Evolutionary conservation across 192 early-diverging fungal genomes (phyloP), one percentile per base, ranked within the genome.

Genomic region (Nowakowskiella sp.): DNA sequence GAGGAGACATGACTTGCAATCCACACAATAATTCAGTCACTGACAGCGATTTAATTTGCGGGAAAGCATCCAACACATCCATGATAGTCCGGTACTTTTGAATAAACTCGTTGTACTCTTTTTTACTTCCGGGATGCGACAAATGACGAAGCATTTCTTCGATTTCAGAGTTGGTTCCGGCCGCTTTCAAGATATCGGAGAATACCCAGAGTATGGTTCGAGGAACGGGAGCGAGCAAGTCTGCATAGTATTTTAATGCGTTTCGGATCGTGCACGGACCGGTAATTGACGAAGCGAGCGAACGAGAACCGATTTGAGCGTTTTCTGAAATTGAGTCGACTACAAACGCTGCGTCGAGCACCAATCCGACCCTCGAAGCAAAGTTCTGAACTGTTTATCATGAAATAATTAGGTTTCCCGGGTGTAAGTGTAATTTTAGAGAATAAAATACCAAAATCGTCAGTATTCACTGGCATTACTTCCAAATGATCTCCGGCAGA

Each of bases 331-430:
- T 6, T 2, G 50, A 22, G 22, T 74, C 61, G 31, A 78, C 49
- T 42, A 68, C 66, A 44, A 76, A 78, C 4, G 68, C 65, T 13
- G 66, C 65, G 39, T 78, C 76, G n/a, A 78, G 70, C 16, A 68
- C 58, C 19, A 77, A 44, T 1, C 72, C 73, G 25, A 76, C 65
- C 4, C 53, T n/a, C n/a, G n/a, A n/a, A n/a, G n/a, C n/a, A n/a
- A n/a, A n/a, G n/a, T n/a, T n/a, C n/a, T n/a, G n/a, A n/a, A n/a
- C n/a, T n/a, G n/a, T n/a, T n/a, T n/a, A n/a, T n/a, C n/a, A n/a
- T n/a, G n/a, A n/a, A n/a, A n/a, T n/a, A n/a, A n/a, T n/a, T n/a
- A n/a, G n/a, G n/a, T n/a, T n/a, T n/a, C n/a, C n/a, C n/a, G n/a
- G n/a, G n/a, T n/a, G n/a, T n/a, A n/a, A n/a, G n/a, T n/a, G n/a